These are phyloP conservation scores for Flaveria sonorensis DNA, from an alignment of 129 eudicot genomes.

Conservation along the genomic window DNA sequence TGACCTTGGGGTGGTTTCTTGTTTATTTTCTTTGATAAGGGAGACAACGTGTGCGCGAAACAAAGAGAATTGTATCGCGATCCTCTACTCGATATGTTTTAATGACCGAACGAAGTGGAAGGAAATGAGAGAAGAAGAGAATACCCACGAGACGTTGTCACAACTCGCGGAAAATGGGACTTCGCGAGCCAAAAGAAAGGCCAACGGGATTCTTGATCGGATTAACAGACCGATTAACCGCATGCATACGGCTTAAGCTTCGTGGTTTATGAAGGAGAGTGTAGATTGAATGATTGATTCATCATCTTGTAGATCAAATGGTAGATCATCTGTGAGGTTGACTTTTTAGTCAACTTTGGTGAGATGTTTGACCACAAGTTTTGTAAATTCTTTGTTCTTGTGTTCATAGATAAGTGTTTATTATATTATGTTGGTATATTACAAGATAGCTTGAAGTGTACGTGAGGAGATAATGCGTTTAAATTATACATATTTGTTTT, in stretches of 20 bases:
- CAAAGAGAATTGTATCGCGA: conserved; percentile 75
- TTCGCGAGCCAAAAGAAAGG: conserved; percentile 86
- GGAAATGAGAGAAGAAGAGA: conserved; percentile 77
- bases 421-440: conserved; percentile 1
- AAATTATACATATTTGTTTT: conserved; percentile 27
- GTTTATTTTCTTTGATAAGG: conserved; percentile 59
- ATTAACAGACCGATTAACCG: conserved; percentile 56
- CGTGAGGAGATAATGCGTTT: conserved; percentile 3
- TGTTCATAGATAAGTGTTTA: background rate
- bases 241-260: conserved; percentile 74
- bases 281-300: conserved; percentile 46
- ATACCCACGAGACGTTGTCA: conserved; percentile 50
- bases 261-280: conserved; percentile 22
- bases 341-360: conserved; percentile 16
- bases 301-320: conserved; percentile 35
- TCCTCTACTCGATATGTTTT: conserved; percentile 57
- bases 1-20: conserved; percentile 67
- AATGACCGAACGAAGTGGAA: conserved; percentile 67
- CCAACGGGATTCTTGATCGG: conserved; percentile 75
- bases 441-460: conserved; percentile 18
- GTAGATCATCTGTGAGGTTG: conserved; percentile 10
- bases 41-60: conserved; percentile 66
- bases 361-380: conserved; percentile 25
- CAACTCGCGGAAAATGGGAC: conserved; percentile 70
- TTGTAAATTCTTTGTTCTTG: conserved; percentile 39